Evolutionary conservation across 2,329 filamentous ascomycete genomes (phyloP), one percentile per base, ranked within the genome.

Genomic region (Diaporthe sp.): DNA sequence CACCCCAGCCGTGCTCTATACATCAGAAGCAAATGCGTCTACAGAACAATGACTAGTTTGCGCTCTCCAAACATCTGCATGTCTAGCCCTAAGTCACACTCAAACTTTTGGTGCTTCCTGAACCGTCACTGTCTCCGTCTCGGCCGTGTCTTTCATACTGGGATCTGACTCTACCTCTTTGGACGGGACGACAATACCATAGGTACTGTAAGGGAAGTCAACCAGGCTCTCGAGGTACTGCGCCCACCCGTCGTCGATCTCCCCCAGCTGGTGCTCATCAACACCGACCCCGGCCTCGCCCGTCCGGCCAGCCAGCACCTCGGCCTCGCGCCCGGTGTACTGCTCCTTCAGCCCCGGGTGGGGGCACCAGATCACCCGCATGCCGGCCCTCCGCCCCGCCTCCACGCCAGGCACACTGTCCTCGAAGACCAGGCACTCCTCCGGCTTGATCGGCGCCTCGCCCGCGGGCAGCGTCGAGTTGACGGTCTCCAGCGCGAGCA

Each of bases 351-450:
- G 86, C 81, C 91, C 94, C 1, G 92, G 91, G 84, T 98, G 95
- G 34, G 97, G 97, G 79, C 92, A 93, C 97, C 97, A 99, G 1
- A 98, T 88, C 17, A 97, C 95, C 79, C 96, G 92, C 96, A 98
- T 98, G 0, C 96, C 96, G 0, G 97, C 97, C 78, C 97, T 91
- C 72, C 97, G 88, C 6, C 95, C 97, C 2, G 95, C 92, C 85
- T 99, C 97, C 3, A 98, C 95, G 5, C 97, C 97, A 0, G 95
- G 95, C 1, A 98, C 96, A 61, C 93, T 95, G 84, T 99, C 97
- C 85, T 99, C 97, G 80, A 99, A 98, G 0, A 98, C 97, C 22
- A 99, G 88, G 82, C 97, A 98, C 84, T 98, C 96, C 79, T 94
- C 94, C 0, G 95, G 95, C 72, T 82, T 88, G 77, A 99, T 93